A percentile compares a stretch with the other conserved stretches of the same genome.
phyloP scores from a whole-genome alignment of 345 rosid species.

The Dovyalis caffra region DNA sequence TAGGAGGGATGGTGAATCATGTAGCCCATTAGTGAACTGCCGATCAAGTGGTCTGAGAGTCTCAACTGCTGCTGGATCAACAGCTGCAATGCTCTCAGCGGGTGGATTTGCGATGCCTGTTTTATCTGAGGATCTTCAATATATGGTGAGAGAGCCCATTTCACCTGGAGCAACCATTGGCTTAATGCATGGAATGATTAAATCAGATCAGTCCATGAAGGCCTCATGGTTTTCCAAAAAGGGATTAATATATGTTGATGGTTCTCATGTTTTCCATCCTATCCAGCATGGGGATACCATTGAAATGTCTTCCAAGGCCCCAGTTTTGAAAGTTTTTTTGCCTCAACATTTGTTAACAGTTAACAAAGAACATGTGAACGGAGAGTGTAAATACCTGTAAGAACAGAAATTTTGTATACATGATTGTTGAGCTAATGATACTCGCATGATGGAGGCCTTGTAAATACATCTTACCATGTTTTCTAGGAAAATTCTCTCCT shows the following conservation, averaged over 20 bases:
- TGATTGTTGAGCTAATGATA: too few species aligned
- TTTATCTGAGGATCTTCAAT: slow-evolving; percentile 64
- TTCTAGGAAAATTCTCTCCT: too few species aligned
- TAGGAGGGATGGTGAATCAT: slow-evolving; percentile 37
- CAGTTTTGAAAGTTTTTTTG: slow-evolving; percentile 64
- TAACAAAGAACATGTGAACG: neutral
- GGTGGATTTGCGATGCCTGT: slow-evolving; percentile 83
- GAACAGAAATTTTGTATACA: neutral
- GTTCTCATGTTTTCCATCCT: slow-evolving; percentile 52
- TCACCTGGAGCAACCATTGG: slow-evolving; percentile 36
- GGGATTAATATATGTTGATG: slow-evolving; percentile 72
- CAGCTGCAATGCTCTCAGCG: slow-evolving; percentile 90
- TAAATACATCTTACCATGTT: too few species aligned
- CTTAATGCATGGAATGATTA: slow-evolving; percentile 64
- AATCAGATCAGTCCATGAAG: slow-evolving; percentile 51
- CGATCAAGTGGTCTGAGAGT: slow-evolving; percentile 90
- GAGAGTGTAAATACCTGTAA: slow-evolving; percentile 1
- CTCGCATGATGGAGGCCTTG: too few species aligned
- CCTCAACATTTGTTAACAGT: slow-evolving; percentile 21
- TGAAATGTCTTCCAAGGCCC: slow-evolving; percentile 65
- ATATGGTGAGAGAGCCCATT: slow-evolving; percentile 92
- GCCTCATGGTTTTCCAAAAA: slow-evolving; percentile 62
- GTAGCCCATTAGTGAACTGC: slow-evolving; percentile 52
- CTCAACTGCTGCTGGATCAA: slow-evolving; percentile 85
- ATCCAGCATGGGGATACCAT: slow-evolving; percentile 58